Evolutionary conservation across 2,329 filamentous ascomycete species (phyloP), one percentile per base, ranked within the genome.

Genomic region (Xylaria sp.): DNA sequence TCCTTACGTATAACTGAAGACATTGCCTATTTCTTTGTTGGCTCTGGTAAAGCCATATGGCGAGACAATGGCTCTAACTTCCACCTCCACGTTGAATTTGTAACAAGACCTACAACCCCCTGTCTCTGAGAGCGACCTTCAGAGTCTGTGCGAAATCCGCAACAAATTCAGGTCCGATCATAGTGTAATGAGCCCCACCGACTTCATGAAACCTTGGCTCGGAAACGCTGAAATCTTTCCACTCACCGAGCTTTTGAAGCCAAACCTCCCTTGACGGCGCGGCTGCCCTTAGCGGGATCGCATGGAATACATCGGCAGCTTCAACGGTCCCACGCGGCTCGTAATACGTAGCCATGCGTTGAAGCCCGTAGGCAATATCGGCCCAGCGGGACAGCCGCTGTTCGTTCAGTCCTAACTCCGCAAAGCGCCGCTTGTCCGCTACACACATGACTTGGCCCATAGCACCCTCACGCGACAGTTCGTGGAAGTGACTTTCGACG

Each of bases 231-330:
- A 74, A 76, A 26, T 71, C 69, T 8, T 54, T 54, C 74, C 74
- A 77, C 18, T 59, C 56, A 8, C 50, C 57, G 29, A 77, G 55
- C n/a, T 68, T 62, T 16, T 62, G 59, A 19, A 69, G 39, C 71
- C 70, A 75, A 29, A 74, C 66, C 17, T 69, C 52, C 18, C 62
- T 60, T 18, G 60, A 60, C 26, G 54, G 60, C 1, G 69, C 66
- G 7, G 64, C 67, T 1, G 59, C 57, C 26, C 57, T 66, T 1
- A 72, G 59, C 11, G 76, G 75, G 4, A 62, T 57, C 1, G 70
- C 71, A 29, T 72, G 69, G 53, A 80, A 78, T 1, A 78, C 66
- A 60, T 80, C 76, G 43, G 79, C 71, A 1, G 29, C 13, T 0
- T 52, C 49, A 0, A 78, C 70, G 0, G 20, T 50, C 0, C 76